phyloP scores from a whole-genome alignment of 371 early-diverging fungal species.

The Amoeboaphelidium protococcarum region DNA sequence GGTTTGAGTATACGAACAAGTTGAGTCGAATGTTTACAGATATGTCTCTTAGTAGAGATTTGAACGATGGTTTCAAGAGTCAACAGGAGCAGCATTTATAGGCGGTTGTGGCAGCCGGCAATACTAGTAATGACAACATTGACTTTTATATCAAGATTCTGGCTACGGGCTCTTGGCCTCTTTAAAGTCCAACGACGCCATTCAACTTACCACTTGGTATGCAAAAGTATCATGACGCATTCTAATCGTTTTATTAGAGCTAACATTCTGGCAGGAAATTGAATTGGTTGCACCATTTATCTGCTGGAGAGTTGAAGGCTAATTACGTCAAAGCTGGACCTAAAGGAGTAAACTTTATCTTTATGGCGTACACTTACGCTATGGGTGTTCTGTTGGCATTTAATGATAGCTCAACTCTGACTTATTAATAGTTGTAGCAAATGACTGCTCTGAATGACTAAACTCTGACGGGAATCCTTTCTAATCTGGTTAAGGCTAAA shows the following conservation, averaged over 20 bases:
- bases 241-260: slow-evolving; percentile 38
- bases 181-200: slow-evolving; percentile 27
- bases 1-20: slow-evolving; percentile 64
- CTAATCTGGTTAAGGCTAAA: slow-evolving; percentile 51
- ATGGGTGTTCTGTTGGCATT: slow-evolving; percentile 67
- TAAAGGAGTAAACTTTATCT: slow-evolving; percentile 2
- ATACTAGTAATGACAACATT: slow-evolving; percentile 8
- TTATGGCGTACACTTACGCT: slow-evolving; percentile 48
- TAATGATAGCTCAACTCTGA: slow-evolving; percentile 30
- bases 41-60: slow-evolving; percentile 40
- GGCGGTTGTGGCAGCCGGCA: neutral
- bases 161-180: slow-evolving; percentile 74
- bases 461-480: slow-evolving; percentile 33
- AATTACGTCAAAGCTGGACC: neutral
- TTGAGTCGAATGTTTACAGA: slow-evolving; percentile 73
- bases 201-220: slow-evolving; percentile 24
- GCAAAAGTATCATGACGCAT: slow-evolving; percentile 34
- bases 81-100: neutral
- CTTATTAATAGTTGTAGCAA: slow-evolving; percentile 29
- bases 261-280: slow-evolving; percentile 53
- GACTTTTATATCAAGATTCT: slow-evolving; percentile 46
- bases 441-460: slow-evolving; percentile 41
- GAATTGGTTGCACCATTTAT: slow-evolving; percentile 61
- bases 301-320: slow-evolving; percentile 31
- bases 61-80: slow-evolving; percentile 32